Conservation (phyloP, 2,329 filamentous ascomycete species). For the Trichophyton mentagrophytes region DNA sequence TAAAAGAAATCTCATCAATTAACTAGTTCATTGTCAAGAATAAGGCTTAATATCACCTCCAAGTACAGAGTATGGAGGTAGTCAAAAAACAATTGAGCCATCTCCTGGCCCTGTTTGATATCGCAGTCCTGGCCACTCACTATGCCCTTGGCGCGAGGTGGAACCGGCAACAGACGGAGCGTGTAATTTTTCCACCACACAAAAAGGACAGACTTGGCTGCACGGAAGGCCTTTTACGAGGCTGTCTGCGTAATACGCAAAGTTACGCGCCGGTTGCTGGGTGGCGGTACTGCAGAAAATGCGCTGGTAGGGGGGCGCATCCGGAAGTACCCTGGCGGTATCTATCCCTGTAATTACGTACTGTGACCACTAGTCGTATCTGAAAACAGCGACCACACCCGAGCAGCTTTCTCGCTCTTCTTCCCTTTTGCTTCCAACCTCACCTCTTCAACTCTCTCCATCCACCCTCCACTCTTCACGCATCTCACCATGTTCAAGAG, state of each 20-base stretch:
- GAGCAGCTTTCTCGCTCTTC: constrained; percentile 20
- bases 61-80: too few relatives aligned
- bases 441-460: constrained; percentile 21
- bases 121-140: not conserved
- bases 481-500: constrained; percentile 48
- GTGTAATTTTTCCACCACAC: constrained; percentile 8
- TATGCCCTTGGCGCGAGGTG: not conserved
- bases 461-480: constrained; percentile 33
- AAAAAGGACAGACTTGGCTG: not conserved
- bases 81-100: not conserved
- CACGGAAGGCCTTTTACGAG: not conserved
- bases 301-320: not conserved
- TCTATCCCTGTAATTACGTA: constrained; percentile 6
- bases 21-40: too few relatives aligned
- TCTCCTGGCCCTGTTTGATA: not conserved
- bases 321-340: not conserved
- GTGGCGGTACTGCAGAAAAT: not conserved
- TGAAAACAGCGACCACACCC: constrained; percentile 9
- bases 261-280: not conserved
- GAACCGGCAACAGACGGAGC: constrained; percentile 4
- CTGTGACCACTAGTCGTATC: constrained; percentile 9
- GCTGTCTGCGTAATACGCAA: not conserved
- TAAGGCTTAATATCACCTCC: too few relatives aligned
- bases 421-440: constrained; percentile 18
- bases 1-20: too few relatives aligned